A percentile compares a stretch with the other conserved stretches of the same genome.
These are phyloP conservation scores for Scheffersomyces amazonensis DNA, from an alignment of 805 yeast species.

Conservation along the genomic window DNA sequence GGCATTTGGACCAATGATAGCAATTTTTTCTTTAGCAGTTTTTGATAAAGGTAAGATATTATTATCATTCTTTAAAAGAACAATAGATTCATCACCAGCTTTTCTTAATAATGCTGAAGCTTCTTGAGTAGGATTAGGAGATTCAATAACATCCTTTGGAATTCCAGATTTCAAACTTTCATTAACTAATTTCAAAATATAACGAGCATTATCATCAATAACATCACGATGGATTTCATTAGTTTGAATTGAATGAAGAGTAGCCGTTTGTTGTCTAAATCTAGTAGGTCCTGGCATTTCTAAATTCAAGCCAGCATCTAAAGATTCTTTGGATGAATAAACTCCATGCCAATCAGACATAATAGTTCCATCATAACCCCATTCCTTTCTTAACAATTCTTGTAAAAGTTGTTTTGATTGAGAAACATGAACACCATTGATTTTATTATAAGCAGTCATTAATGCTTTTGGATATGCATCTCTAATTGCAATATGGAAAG, in stretches of 20 bases:
- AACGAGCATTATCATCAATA: conserved; percentile 47
- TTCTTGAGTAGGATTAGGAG: conserved; percentile 43
- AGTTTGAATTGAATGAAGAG: conserved; percentile 40
- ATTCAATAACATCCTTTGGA: conserved; percentile 32
- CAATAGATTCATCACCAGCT: conserved; percentile 49
- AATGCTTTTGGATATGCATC: conserved; percentile 50
- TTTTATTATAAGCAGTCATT: conserved; percentile 63
- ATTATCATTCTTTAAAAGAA: conserved; percentile 53
- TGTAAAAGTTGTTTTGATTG: conserved; percentile 40
- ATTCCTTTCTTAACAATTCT: conserved; percentile 51
- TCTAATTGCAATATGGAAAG: conserved; percentile 58
- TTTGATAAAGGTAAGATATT: conserved; percentile 44
- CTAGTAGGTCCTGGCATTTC: conserved; percentile 69
- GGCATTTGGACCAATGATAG: conserved; percentile 62
- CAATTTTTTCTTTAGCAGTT: conserved; percentile 23
- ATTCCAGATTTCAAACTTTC: conserved; percentile 38
- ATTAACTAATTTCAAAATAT: conserved; percentile 47
- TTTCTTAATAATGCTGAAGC: conserved; percentile 41
- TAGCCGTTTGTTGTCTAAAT: conserved; percentile 37
- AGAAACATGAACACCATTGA: conserved; percentile 60
- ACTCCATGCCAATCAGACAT: conserved; percentile 69
- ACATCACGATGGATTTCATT: conserved; percentile 38
- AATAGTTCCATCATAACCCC: conserved; percentile 54
- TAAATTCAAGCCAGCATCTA: conserved; percentile 56
- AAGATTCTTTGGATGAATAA: conserved; percentile 43